These are phyloP conservation scores for Colletotrichum sansevieriae DNA, from an alignment of 2,329 filamentous ascomycete species.

Conservation along the genomic window DNA sequence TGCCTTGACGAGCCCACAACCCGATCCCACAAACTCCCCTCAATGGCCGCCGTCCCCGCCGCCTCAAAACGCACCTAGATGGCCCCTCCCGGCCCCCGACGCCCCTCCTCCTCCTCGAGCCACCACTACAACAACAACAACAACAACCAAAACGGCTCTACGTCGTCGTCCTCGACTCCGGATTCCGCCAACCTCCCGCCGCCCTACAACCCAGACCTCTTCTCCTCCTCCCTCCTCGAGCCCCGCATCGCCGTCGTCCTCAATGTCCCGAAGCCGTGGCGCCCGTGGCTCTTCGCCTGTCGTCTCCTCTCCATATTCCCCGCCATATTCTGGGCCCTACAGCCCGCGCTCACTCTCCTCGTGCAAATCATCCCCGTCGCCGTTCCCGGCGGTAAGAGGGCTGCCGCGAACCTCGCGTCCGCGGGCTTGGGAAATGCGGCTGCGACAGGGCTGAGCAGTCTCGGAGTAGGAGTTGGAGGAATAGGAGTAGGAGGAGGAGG, in stretches of 20 bases:
- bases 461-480: slow-evolving; percentile 41
- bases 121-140: background rate
- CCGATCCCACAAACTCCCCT: slow-evolving; percentile 5
- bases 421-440: slow-evolving; percentile 52
- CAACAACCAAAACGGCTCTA: slow-evolving; percentile 17
- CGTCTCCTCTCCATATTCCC: slow-evolving; percentile 80
- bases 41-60: slow-evolving; percentile 32
- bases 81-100: slow-evolving; percentile 25
- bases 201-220: slow-evolving; percentile 34
- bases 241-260: slow-evolving; percentile 84
- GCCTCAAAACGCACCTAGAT: slow-evolving; percentile 31
- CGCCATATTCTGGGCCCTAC: slow-evolving; percentile 78
- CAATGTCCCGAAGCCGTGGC: slow-evolving; percentile 79
- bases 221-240: slow-evolving; percentile 67
- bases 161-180: slow-evolving; percentile 1
- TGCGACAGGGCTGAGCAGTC: slow-evolving; percentile 40
- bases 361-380: slow-evolving; percentile 67
- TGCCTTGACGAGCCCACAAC: slow-evolving; percentile 1
- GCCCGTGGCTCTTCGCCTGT: slow-evolving; percentile 78
- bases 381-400: slow-evolving; percentile 44
- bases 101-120: slow-evolving; percentile 19
- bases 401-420: slow-evolving; percentile 43
- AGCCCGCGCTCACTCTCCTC: slow-evolving; percentile 76
- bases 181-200: background rate
- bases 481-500: slow-evolving; percentile 50